A percentile compares a stretch with the other conserved stretches of the same genome.
Evolutionary conservation across 441 rosid species (phyloP).

Genomic region (Gossypium lobatum): DNA sequence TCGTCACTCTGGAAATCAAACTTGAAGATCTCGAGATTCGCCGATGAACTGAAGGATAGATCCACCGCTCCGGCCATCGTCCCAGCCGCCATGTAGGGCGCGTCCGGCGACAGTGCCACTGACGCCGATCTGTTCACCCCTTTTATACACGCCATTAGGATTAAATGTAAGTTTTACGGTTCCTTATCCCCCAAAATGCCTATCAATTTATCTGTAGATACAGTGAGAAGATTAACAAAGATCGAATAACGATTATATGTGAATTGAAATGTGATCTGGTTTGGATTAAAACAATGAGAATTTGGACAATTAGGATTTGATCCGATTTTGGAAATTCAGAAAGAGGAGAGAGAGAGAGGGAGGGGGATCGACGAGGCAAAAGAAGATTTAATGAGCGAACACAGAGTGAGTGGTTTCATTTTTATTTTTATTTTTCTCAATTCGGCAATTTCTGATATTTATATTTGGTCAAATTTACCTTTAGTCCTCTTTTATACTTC

Average conservation of each 20-base stretch:
- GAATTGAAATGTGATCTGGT: background rate
- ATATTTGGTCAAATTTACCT: too few species aligned
- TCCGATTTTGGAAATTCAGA: conserved; percentile 13
- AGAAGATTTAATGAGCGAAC: background rate
- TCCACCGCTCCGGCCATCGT: conserved; percentile 99
- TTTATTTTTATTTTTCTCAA: background rate
- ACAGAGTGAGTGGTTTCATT: background rate
- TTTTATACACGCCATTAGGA: conserved; percentile 81
- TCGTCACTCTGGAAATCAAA: conserved; percentile 93
- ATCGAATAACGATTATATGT: background rate
- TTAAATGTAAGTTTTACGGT: background rate
- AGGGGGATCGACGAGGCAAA: background rate
- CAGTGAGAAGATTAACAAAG: background rate
- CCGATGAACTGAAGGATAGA: conserved; percentile 89
- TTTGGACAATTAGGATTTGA: conserved; percentile 18
- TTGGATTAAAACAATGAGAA: background rate
- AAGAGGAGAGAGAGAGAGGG: background rate
- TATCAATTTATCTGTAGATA: background rate
- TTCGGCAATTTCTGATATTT: too few species aligned
- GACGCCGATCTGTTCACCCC: conserved; percentile 90
- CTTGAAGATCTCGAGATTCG: conserved; percentile 89
- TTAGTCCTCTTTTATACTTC: background rate
- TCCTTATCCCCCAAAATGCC: background rate
- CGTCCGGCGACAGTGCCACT: conserved; percentile 88
- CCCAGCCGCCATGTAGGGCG: conserved; percentile 98